Conservation (phyloP, 805 yeast genomes). For the Spathaspora gorwiae region DNA sequence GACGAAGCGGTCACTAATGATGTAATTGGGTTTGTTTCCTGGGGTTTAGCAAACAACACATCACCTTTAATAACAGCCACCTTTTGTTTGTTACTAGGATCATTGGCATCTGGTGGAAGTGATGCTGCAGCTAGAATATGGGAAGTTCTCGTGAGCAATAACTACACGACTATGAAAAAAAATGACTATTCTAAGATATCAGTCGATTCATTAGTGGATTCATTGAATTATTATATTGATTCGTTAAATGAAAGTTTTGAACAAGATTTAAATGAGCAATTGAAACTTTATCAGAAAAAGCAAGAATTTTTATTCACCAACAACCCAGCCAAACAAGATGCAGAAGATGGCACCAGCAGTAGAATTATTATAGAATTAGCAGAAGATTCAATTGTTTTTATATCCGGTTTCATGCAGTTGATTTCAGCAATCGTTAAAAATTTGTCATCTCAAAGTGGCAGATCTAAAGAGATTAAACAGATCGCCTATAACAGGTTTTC, state of each 20-base stretch:
- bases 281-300: constrained; percentile 27
- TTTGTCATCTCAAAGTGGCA: constrained; percentile 17
- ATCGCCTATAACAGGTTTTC: constrained; percentile 29
- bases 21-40: constrained; percentile 73
- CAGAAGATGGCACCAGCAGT: constrained; percentile 27
- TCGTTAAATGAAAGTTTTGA: constrained; percentile 39
- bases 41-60: constrained; percentile 78
- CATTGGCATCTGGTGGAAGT: constrained; percentile 59
- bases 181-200: constrained; percentile 45
- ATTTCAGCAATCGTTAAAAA: constrained; percentile 38
- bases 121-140: constrained; percentile 43
- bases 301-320: constrained; percentile 27
- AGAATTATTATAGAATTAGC: constrained; percentile 51
- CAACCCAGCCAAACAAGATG: constrained; percentile 9
- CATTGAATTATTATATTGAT: constrained; percentile 50
- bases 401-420: constrained; percentile 70
- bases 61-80: constrained; percentile 81
- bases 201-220: constrained; percentile 51
- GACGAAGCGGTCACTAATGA: constrained; percentile 38
- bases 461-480: constrained; percentile 20
- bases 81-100: constrained; percentile 72
- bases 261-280: constrained; percentile 25
- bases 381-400: constrained; percentile 72
- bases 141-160: constrained; percentile 33
- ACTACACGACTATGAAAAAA: constrained; percentile 22